phyloP scores from a whole-genome alignment of 1,284 basidiomycete species.

The Xerocomus minutiporus region DNA sequence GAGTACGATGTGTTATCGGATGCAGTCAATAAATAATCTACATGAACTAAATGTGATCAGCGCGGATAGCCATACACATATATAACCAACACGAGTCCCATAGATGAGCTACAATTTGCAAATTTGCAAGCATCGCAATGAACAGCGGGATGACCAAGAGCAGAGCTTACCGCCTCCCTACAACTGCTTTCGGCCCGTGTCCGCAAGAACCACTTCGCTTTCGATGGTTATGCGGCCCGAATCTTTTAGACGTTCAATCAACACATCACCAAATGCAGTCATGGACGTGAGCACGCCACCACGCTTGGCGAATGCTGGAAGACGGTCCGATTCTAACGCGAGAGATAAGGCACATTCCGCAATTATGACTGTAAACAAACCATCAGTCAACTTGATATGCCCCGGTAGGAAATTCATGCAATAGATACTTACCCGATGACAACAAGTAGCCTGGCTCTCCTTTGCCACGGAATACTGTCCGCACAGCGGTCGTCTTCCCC shows the following conservation, averaged over 20 bases:
- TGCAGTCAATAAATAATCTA: neutral
- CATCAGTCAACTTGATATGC: constrained; percentile 5
- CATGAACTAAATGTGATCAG: neutral
- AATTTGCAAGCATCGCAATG: neutral
- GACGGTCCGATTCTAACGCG: constrained; percentile 45
- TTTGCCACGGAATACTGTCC: constrained; percentile 54
- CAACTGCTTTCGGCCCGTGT: constrained; percentile 10
- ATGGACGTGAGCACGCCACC: constrained; percentile 81
- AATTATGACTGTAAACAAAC: constrained; percentile 55
- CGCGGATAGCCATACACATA: constrained; percentile 1
- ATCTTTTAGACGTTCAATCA: constrained; percentile 60
- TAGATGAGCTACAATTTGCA: neutral
- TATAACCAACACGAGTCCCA: neutral
- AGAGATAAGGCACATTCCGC: constrained; percentile 72
- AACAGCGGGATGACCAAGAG: neutral
- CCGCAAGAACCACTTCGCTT: constrained; percentile 38
- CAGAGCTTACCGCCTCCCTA: constrained; percentile 6
- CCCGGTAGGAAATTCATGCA: neutral
- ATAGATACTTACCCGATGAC: constrained; percentile 51
- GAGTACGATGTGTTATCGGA: neutral
- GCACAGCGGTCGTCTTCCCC: constrained; percentile 49
- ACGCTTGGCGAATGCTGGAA: constrained; percentile 51
- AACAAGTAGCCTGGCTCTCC: constrained; percentile 81
- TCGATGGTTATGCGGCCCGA: constrained; percentile 54
- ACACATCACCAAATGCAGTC: constrained; percentile 68